Evolutionary conservation across 345 rosid genomes (phyloP).

Genomic region (Microcos paniculata): DNA sequence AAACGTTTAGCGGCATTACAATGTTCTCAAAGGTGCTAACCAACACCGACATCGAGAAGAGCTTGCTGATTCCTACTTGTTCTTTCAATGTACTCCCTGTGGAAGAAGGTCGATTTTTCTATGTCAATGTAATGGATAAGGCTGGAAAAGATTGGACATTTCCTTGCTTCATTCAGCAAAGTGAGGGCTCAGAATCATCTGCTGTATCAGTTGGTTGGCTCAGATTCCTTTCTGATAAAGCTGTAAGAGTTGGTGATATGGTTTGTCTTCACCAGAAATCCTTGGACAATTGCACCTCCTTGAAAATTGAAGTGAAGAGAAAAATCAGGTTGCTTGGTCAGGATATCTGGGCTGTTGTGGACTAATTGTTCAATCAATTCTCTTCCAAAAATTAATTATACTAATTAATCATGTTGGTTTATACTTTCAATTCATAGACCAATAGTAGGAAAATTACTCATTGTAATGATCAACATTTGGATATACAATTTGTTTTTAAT

Average conservation of each 20-base stretch:
- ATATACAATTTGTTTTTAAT: too few species aligned
- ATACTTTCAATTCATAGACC: too few species aligned
- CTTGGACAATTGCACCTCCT: not conserved
- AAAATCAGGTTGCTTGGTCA: conserved; percentile 4
- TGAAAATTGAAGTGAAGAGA: not conserved
- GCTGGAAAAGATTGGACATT: not conserved
- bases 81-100: not conserved
- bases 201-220: conserved; percentile 4
- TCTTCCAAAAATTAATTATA: too few species aligned
- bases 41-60: not conserved
- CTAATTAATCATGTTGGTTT: too few species aligned
- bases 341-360: not conserved
- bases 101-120: not conserved
- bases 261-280: not conserved
- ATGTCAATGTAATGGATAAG: not conserved
- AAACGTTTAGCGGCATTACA: not conserved
- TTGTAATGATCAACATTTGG: too few species aligned
- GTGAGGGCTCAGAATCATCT: not conserved
- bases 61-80: not conserved
- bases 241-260: conserved; percentile 1
- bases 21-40: not conserved
- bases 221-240: not conserved
- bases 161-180: not conserved
- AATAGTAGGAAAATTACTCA: too few species aligned
- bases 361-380: not conserved